Conservation (phyloP, 2,329 filamentous ascomycete genomes). For the Zymoseptoria brevis region DNA sequence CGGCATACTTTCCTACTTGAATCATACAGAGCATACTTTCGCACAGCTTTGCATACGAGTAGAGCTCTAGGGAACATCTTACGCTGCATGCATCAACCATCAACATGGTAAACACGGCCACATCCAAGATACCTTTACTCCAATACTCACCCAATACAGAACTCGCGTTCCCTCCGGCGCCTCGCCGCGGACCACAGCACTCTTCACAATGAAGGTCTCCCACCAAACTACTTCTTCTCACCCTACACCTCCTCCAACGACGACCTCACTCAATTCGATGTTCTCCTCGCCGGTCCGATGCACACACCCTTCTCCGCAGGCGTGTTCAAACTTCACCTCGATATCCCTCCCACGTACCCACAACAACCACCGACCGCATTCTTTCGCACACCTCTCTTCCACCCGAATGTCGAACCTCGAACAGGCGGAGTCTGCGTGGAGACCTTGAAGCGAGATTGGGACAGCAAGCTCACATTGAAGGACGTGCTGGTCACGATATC, state of each 20-base stretch:
- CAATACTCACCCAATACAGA: slow-evolving; percentile 29
- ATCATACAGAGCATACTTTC: background rate
- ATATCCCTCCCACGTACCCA: slow-evolving; percentile 52
- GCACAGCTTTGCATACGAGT: slow-evolving; percentile 1
- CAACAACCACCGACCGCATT: slow-evolving; percentile 47
- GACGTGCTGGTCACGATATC: slow-evolving; percentile 54
- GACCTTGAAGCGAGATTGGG: slow-evolving; percentile 58
- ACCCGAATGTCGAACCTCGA: slow-evolving; percentile 57
- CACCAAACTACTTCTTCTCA: slow-evolving; percentile 55
- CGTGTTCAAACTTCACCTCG: slow-evolving; percentile 52
- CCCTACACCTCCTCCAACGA: slow-evolving; percentile 34
- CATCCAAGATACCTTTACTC: no score
- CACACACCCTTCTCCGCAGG: slow-evolving; percentile 54
- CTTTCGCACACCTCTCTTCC: slow-evolving; percentile 55
- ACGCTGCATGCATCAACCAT: background rate
- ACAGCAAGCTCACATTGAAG: slow-evolving; percentile 47
- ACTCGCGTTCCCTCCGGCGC: slow-evolving; percentile 46
- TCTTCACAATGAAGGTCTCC: slow-evolving; percentile 47
- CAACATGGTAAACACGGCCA: background rate
- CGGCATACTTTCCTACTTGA: background rate
- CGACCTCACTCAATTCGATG: slow-evolving; percentile 50
- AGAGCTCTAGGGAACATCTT: background rate
- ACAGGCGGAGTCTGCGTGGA: slow-evolving; percentile 57
- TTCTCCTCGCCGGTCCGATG: slow-evolving; percentile 52
- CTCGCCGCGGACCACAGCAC: slow-evolving; percentile 53